Evolutionary conservation across 2,329 filamentous ascomycete genomes (phyloP), one percentile per base, ranked within the genome.

Genomic region (Trichoderma sp.): DNA sequence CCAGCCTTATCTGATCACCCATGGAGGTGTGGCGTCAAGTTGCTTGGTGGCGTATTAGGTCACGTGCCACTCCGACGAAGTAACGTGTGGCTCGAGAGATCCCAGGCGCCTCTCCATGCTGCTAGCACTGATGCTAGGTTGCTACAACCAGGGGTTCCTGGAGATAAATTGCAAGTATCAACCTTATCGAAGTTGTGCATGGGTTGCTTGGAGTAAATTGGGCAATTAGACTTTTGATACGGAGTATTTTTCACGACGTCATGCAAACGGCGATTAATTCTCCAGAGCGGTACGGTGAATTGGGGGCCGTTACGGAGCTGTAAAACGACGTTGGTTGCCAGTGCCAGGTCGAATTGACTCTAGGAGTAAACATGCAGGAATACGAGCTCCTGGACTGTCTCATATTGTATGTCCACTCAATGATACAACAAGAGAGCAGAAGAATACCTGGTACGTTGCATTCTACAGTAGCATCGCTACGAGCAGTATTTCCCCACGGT

Each of bases 1-100:
- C 56, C 78, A 79, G 77, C 74, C 75, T 78, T 77, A 71, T 77
- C 74, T 75, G 71, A 77, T 21, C 59, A 21, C 27, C 33, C 60
- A 16, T 35, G 41, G 9, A 21, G 60, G 35, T 65, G 69, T 73
- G 69, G 69, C 69, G 69, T 62, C 56, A 16, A 45, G 67, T 8
- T 38, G 24, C 4, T 18, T 45, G 68, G 69, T 72, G 69, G 60
- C 69, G 69, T 14, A 4, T 12, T 1, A 14, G 18, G 12, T 73
- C 69, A 73, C 60, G 69, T 73, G 69, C 4, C n/a, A 8, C 12
- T 2, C 3, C 0, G 3, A 27, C 7, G 12, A 6, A 14, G 29
- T 21, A 5, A 63, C 7, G 4, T 73, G 60, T 73, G 69, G 69
- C 69, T 65, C 21, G 45, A 45, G 9, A 35, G n/a, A 38, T 35